Percentiles rank a stretch among this genome's conserved stretches.
Conservation (phyloP, 805 yeast species). For the Barnettozyma populi region DNA sequence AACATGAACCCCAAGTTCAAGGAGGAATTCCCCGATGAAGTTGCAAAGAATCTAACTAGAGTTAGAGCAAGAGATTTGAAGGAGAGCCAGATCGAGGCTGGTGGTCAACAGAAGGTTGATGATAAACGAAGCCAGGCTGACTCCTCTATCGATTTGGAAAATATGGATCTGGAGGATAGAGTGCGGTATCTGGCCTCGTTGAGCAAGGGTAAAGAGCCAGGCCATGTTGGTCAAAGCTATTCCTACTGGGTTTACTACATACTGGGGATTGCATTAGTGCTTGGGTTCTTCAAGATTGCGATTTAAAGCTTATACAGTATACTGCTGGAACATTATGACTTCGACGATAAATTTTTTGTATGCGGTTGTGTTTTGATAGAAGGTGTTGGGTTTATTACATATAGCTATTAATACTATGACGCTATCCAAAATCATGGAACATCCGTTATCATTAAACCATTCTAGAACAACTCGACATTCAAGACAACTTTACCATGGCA, state of each 20-base stretch:
- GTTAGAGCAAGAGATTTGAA: constrained; percentile 20
- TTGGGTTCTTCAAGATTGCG: constrained; percentile 21
- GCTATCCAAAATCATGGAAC: background rate
- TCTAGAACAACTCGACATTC: constrained; percentile 35
- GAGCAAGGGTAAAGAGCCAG: constrained; percentile 3
- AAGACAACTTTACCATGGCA: constrained; percentile 69
- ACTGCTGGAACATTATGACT: background rate
- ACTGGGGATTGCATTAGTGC: constrained; percentile 29
- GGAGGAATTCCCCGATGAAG: constrained; percentile 65
- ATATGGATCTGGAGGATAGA: constrained; percentile 56
- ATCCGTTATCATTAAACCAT: background rate
- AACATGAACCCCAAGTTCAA: constrained; percentile 51
- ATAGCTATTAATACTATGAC: background rate
- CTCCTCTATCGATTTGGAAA: constrained; percentile 30
- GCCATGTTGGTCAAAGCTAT: constrained; percentile 2
- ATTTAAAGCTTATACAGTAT: constrained; percentile 4
- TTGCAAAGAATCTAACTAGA: constrained; percentile 29
- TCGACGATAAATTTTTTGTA: background rate
- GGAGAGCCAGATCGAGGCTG: constrained; percentile 4
- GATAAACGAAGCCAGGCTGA: constrained; percentile 11
- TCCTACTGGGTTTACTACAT: constrained; percentile 26
- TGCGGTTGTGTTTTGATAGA: background rate
- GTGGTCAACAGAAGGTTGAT: constrained; percentile 6
- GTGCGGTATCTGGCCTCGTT: constrained; percentile 38
- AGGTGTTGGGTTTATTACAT: no score